These are phyloP conservation scores for Fraxinus velutina DNA, from an alignment of 305 asterid genomes.

Conservation along the genomic window DNA sequence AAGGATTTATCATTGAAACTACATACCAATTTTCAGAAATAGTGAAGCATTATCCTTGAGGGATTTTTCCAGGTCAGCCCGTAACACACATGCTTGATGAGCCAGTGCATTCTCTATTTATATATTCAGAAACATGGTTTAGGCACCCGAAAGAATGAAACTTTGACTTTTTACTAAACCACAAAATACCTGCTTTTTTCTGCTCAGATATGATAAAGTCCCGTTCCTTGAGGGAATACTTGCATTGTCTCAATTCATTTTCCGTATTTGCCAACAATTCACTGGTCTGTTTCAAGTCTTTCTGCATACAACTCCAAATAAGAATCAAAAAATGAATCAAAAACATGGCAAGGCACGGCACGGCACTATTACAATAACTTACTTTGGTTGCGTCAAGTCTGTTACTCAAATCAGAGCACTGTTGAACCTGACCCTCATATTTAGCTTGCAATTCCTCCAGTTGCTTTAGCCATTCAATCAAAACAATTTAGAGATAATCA, in stretches of 20 bases:
- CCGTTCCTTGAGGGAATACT: constrained; percentile 57
- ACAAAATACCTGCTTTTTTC: constrained; percentile 65
- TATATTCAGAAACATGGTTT: constrained; percentile 6
- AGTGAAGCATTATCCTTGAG: constrained; percentile 57
- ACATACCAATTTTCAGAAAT: constrained; percentile 56
- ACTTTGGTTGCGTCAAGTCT: constrained; percentile 59
- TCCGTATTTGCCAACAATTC: constrained; percentile 51
- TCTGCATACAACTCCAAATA: constrained; percentile 43
- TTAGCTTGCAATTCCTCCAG: constrained; percentile 56
- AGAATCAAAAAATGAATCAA: constrained; percentile 21
- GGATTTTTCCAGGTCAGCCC: constrained; percentile 72
- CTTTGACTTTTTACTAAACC: not conserved
- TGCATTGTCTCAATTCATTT: constrained; percentile 47
- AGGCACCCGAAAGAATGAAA: not conserved
- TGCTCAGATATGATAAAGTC: constrained; percentile 67
- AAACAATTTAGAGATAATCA: not conserved
- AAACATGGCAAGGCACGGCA: not conserved
- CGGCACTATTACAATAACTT: constrained; percentile 21
- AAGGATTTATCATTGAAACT: not conserved
- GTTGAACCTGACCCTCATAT: constrained; percentile 49
- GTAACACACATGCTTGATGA: constrained; percentile 65
- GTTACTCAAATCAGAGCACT: constrained; percentile 44
- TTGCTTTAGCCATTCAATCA: constrained; percentile 38
- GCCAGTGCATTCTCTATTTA: constrained; percentile 69
- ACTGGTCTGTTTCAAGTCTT: constrained; percentile 50